Percentiles rank a stretch among this genome's conserved stretches.
phyloP scores from a whole-genome alignment of 2,329 filamentous ascomycete genomes.

The Epichloe gansuensis region DNA sequence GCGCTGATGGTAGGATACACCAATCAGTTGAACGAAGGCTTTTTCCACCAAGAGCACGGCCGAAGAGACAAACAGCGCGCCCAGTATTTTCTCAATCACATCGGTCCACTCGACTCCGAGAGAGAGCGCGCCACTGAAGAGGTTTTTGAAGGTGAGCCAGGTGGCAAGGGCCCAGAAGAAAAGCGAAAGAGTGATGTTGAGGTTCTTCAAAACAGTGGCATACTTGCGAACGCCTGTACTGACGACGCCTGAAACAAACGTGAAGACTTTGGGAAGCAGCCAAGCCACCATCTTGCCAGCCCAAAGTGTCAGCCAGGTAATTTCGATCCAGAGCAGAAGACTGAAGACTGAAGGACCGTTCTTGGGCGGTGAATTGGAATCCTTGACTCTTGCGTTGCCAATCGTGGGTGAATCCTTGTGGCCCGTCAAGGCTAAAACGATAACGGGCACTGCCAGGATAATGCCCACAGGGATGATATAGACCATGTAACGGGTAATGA shows the following conservation, averaged over 20 bases:
- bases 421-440: constrained; percentile 38
- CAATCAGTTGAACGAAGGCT: constrained; percentile 68
- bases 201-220: constrained; percentile 48
- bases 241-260: constrained; percentile 58
- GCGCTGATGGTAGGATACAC: constrained; percentile 73
- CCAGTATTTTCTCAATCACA: constrained; percentile 52
- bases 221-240: constrained; percentile 61
- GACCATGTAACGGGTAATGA: constrained; percentile 53
- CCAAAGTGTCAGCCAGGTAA: constrained; percentile 58
- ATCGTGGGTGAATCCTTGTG: constrained; percentile 26
- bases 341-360: constrained; percentile 40
- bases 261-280: constrained; percentile 48
- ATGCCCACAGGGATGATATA: constrained; percentile 54
- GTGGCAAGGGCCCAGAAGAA: constrained; percentile 56
- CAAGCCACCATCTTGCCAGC: constrained; percentile 52
- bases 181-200: constrained; percentile 55
- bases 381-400: constrained; percentile 17
- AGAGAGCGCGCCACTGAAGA: constrained; percentile 27
- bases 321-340: constrained; percentile 58
- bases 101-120: constrained; percentile 38
- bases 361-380: neutral
- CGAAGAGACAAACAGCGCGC: constrained; percentile 54
- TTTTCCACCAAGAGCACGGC: constrained; percentile 67
- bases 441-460: constrained; percentile 48
- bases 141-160: constrained; percentile 48